Evolutionary conservation across 345 rosid genomes (phyloP), one percentile per base, ranked within the genome.

Genomic region (Salix suchowensis): DNA sequence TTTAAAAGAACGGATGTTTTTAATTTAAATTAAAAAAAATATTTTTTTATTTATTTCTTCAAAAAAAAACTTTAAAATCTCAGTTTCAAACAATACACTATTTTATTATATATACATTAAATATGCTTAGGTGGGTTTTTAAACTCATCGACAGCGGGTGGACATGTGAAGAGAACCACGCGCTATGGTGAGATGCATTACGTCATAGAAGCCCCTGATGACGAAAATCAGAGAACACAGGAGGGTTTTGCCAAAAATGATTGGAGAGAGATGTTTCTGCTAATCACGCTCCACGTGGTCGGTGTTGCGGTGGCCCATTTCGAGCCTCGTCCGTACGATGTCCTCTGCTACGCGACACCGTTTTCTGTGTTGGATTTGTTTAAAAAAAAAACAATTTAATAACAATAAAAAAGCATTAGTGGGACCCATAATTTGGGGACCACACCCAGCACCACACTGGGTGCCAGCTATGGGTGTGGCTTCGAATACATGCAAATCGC

Each of bases 311-410:
- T 65, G 72, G 66, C 50, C 70, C 37, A 16, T 34, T 34, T 26
- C 13, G 72, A 70, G 48, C 36, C 11, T 30, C 61, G 24, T 74
- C 80, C 82, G 80, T 79, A 76, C 80, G 61, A 37, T 28, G 73
- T 69, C 76, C 68, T 68, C 74, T 34, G 74, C 66, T 26, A 44
- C 48, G 11, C 36, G 58, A 39, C 21, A n/a, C 6, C 1, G 62
- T n/a, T 58, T 3, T n/a, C 62, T n/a, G 23, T 42, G 14, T 11
- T 42, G 11, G 46, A 40, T 40, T 40, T 40, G 10, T 40, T 40
- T 0, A 2, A 2, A 2, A 9, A 40, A 8, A 40, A 10, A 0
- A 10, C 13, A 9, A 9, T 9, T 42, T 10, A 10, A 42, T 11
- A 42, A 42, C 2, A 42, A 11, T 42, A 11, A 58, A 55, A 23